phyloP scores from a whole-genome alignment of 805 yeast genomes.

The Blastobotrys attinorum region DNA sequence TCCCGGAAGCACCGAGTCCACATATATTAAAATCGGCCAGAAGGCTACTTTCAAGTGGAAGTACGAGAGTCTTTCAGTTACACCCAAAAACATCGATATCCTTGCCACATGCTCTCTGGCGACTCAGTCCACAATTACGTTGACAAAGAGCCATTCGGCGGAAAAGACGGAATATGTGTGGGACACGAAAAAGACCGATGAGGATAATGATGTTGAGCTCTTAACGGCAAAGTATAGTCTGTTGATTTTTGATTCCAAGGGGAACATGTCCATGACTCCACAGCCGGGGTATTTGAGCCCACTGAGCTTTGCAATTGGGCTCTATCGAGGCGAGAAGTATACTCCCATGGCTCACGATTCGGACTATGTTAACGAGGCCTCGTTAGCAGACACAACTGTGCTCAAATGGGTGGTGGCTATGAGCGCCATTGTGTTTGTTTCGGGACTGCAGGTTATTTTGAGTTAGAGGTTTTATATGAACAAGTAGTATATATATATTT shows the following conservation, averaged over 20 bases:
- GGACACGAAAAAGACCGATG: conserved; percentile 30
- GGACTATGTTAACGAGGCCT: conserved; percentile 15
- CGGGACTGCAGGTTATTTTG: conserved; percentile 13
- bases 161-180: conserved; percentile 26
- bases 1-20: conserved; percentile 28
- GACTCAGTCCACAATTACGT: conserved; percentile 31
- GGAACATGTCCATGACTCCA: conserved; percentile 18
- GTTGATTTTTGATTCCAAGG: conserved; percentile 28
- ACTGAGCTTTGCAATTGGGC: conserved; percentile 27
- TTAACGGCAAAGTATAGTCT: conserved; percentile 32
- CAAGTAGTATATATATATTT: too few species aligned
- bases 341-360: conserved; percentile 24
- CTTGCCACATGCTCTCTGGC: conserved; percentile 30
- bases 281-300: conserved; percentile 30
- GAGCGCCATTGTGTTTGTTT: conserved; percentile 9
- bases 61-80: conserved; percentile 29
- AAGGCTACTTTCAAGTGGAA: conserved; percentile 35
- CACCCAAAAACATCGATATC: conserved; percentile 32
- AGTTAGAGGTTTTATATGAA: not conserved
- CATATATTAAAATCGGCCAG: conserved; percentile 32
- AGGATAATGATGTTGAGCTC: conserved; percentile 19
- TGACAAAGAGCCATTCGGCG: conserved; percentile 28
- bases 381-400: conserved; percentile 9
- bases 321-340: conserved; percentile 33
- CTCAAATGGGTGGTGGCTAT: conserved; percentile 17